These are phyloP conservation scores for Ophiocordyceps sinensis DNA, from an alignment of 2,329 filamentous ascomycete genomes.

Conservation along the genomic window DNA sequence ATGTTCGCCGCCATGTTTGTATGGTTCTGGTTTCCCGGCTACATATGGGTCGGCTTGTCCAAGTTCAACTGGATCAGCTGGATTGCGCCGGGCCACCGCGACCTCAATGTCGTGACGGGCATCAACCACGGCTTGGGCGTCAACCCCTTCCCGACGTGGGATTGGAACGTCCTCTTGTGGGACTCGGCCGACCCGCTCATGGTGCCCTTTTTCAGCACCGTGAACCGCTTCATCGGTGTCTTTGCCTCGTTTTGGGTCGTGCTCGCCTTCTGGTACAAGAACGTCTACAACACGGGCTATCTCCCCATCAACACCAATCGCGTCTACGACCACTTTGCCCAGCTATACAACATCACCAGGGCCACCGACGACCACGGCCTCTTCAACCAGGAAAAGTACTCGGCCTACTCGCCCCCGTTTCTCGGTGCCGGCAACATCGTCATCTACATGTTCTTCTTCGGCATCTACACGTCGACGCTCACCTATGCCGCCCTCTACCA, in stretches of 20 bases:
- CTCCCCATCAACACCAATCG: slow-evolving; percentile 37
- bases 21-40: slow-evolving; percentile 45
- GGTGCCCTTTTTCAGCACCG: slow-evolving; percentile 42
- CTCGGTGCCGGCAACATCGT: slow-evolving; percentile 33
- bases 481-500: slow-evolving; percentile 37
- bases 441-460: slow-evolving; percentile 42
- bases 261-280: slow-evolving; percentile 42
- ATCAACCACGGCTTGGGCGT: slow-evolving; percentile 29
- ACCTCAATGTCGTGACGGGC: slow-evolving; percentile 27
- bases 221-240: slow-evolving; percentile 46
- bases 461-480: slow-evolving; percentile 35
- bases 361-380: slow-evolving; percentile 27
- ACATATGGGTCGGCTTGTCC: slow-evolving; percentile 35
- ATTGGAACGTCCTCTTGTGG: slow-evolving; percentile 32
- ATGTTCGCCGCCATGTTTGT: slow-evolving; percentile 38
- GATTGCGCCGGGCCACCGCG: slow-evolving; percentile 32
- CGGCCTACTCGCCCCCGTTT: slow-evolving; percentile 36
- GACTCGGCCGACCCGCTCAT: slow-evolving; percentile 29
- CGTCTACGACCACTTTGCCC: slow-evolving; percentile 33
- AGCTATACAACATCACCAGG: slow-evolving; percentile 29
- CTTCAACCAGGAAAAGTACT: slow-evolving; percentile 31
- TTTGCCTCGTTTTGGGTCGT: slow-evolving; percentile 40
- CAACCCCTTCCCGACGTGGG: slow-evolving; percentile 31
- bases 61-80: slow-evolving; percentile 43
- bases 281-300: slow-evolving; percentile 42